These are phyloP conservation scores for Pelargonium australe DNA, from an alignment of 441 rosid genomes.

Conservation along the genomic window DNA sequence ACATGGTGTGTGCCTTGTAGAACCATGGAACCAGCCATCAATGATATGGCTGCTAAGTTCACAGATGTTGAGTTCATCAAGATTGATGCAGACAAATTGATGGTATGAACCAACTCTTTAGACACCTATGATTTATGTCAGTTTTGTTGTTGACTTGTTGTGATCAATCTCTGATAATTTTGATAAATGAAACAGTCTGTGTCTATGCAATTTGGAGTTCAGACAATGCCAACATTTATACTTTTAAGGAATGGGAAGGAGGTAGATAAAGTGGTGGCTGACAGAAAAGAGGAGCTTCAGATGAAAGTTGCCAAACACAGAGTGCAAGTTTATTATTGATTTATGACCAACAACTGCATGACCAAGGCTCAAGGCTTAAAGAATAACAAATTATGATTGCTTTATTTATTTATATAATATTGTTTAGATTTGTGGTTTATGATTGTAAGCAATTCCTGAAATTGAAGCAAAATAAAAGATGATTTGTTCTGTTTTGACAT, in stretches of 20 bases:
- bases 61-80: conserved; percentile 50
- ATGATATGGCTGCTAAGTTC: conserved; percentile 45
- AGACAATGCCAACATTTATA: conserved; percentile 52
- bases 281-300: conserved; percentile 47
- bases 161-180: neutral
- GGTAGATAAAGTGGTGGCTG: conserved; percentile 52
- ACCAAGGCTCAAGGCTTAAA: too few relatives aligned
- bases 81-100: conserved; percentile 57
- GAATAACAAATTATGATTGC: too few relatives aligned
- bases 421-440: too few relatives aligned
- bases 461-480: too few relatives aligned
- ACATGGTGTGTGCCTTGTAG: conserved; percentile 78
- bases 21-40: conserved; percentile 45
- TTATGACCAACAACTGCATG: too few relatives aligned
- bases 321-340: neutral
- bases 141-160: too few relatives aligned
- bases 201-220: conserved; percentile 37
- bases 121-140: too few relatives aligned
- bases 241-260: conserved; percentile 61
- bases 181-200: conserved; percentile 36
- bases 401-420: too few relatives aligned
- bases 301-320: conserved; percentile 45
- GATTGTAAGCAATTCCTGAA: too few relatives aligned
- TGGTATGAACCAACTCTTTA: conserved; percentile 23
- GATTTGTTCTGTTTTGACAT: too few relatives aligned